Percentiles rank a stretch among this genome's conserved stretches.
These are phyloP conservation scores for Aureobasidium sp. DNA, from an alignment of 2,329 filamentous ascomycete species.

Conservation along the genomic window DNA sequence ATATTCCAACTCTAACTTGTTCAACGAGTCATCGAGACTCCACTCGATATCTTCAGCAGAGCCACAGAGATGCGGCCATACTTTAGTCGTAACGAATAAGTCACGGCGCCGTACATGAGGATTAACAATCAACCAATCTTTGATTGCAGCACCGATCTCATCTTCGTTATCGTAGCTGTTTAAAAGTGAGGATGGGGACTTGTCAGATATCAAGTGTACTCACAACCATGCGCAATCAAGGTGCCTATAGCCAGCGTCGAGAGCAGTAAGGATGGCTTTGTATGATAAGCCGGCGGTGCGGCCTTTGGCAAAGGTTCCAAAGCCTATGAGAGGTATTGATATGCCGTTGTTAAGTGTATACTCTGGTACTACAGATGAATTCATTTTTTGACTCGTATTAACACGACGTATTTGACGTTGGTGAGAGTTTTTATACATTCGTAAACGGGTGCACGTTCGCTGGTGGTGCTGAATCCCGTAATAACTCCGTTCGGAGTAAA, in stretches of 20 bases:
- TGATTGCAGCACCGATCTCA: conserved; percentile 46
- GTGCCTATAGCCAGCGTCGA: conserved; percentile 47
- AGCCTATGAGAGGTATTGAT: conserved; percentile 34
- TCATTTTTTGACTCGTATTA: too few relatives aligned
- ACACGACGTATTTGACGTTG: too few relatives aligned
- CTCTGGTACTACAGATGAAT: too few relatives aligned
- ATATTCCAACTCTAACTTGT: conserved; percentile 29
- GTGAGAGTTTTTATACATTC: too few relatives aligned
- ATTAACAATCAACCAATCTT: conserved; percentile 46
- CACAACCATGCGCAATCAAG: conserved; percentile 48
- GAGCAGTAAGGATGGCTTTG: conserved; percentile 43
- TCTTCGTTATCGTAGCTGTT: conserved; percentile 43
- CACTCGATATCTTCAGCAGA: conserved; percentile 29
- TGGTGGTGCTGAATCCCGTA: too few relatives aligned
- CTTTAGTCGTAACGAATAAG: conserved; percentile 47
- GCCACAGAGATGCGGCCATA: conserved; percentile 46
- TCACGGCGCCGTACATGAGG: conserved; percentile 41
- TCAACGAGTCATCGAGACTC: conserved; percentile 28
- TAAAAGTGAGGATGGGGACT: too few relatives aligned
- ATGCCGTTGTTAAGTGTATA: too few relatives aligned
- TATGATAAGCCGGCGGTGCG: conserved; percentile 53
- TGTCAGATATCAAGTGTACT: too few relatives aligned
- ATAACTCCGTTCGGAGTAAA: too few relatives aligned
- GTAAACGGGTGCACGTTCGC: too few relatives aligned
- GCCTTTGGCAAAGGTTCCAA: conserved; percentile 62